Conservation (phyloP, 2,329 filamentous ascomycete species). For the Didymella lethalis region DNA sequence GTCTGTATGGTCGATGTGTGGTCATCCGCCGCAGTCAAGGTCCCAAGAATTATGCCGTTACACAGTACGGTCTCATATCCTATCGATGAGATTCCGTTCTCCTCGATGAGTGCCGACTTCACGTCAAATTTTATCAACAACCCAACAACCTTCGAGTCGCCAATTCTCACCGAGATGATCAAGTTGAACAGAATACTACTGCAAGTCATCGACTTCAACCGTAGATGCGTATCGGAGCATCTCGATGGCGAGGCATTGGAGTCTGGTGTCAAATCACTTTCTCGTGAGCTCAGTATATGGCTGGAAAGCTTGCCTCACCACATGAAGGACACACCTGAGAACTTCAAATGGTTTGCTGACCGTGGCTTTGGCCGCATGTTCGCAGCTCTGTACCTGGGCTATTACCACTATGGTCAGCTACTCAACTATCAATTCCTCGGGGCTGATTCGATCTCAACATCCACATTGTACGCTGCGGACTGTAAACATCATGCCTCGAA, state of each 20-base stretch:
- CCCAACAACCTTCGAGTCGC: constrained; percentile 22
- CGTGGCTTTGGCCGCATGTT: constrained; percentile 36
- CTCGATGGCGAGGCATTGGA: constrained; percentile 29
- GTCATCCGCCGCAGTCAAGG: constrained; percentile 34
- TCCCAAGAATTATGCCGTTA: constrained; percentile 36
- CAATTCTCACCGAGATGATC: constrained; percentile 38
- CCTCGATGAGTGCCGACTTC: constrained; percentile 27
- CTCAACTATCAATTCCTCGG: constrained; percentile 37
- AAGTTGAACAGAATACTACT: constrained; percentile 34
- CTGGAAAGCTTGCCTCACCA: constrained; percentile 31
- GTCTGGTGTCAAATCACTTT: constrained; percentile 28
- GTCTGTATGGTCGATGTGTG: constrained; percentile 39
- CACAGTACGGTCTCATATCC: constrained; percentile 30
- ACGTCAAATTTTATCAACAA: constrained; percentile 22
- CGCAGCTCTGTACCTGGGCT: constrained; percentile 34
- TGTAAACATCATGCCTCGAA: constrained; percentile 35
- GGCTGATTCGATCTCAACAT: constrained; percentile 24
- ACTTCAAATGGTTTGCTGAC: constrained; percentile 33
- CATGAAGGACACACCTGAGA: constrained; percentile 36
- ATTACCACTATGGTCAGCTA: constrained; percentile 37
- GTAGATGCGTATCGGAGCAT: constrained; percentile 33
- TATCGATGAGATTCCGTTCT: constrained; percentile 36
- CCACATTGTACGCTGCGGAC: constrained; percentile 30
- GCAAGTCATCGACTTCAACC: constrained; percentile 37
- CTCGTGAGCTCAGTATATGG: constrained; percentile 32